phyloP scores from a whole-genome alignment of 352 stramenopile genomes.

The Pythium brachiatum region DNA sequence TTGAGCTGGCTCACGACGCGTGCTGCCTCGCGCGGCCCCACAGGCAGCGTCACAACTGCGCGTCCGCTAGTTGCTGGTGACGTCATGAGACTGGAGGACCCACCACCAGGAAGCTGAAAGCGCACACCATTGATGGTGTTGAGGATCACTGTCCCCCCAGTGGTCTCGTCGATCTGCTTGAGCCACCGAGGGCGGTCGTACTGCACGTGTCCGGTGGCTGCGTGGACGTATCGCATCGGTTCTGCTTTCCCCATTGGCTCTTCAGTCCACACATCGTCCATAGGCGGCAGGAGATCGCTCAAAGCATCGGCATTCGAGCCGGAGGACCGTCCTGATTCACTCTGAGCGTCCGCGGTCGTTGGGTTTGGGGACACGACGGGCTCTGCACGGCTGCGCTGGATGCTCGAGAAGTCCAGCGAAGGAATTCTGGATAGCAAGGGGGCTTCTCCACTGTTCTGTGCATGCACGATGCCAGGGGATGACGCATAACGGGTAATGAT shows the following conservation, averaged over 20 bases:
- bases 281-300: constrained; percentile 19
- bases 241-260: neutral
- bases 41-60: constrained; percentile 17
- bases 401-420: constrained; percentile 15
- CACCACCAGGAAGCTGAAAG: constrained; percentile 20
- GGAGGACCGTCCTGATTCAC: constrained; percentile 8
- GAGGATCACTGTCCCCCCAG: constrained; percentile 17
- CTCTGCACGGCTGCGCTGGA: constrained; percentile 1
- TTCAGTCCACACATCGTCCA: constrained; percentile 25
- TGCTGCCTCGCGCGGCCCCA: constrained; percentile 17
- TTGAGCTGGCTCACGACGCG: constrained; percentile 19
- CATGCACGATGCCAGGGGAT: neutral
- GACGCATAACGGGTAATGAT: constrained; percentile 4
- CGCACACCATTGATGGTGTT: constrained; percentile 19
- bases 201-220: constrained; percentile 14
- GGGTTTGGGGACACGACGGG: neutral
- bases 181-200: constrained; percentile 20
- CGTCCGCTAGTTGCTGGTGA: constrained; percentile 12
- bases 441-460: neutral
- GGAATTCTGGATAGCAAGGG: neutral
- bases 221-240: constrained; percentile 10
- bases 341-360: neutral
- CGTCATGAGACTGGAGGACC: neutral
- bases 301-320: constrained; percentile 10
- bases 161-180: constrained; percentile 7